These are phyloP conservation scores for Phytophthora europaea DNA, from an alignment of 352 stramenopile genomes.

Conservation along the genomic window DNA sequence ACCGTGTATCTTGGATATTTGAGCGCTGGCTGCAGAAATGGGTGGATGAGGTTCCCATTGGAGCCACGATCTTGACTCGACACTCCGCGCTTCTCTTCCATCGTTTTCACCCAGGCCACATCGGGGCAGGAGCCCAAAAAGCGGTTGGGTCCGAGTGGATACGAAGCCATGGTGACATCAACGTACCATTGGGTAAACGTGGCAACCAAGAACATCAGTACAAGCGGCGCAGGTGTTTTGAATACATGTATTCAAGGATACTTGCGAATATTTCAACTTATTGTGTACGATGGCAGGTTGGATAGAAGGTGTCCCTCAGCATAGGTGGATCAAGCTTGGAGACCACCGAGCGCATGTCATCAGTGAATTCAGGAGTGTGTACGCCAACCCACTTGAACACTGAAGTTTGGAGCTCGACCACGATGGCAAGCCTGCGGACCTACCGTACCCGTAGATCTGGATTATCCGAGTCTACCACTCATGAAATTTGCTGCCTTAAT, in stretches of 20 bases:
- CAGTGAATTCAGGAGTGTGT: neutral
- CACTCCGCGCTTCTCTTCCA: conserved; percentile 27
- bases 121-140: conserved; percentile 58
- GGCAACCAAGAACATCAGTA: no score
- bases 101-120: conserved; percentile 40
- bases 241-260: no score
- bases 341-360: neutral
- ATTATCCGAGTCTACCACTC: conserved; percentile 44
- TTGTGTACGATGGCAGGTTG: neutral
- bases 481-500: conserved; percentile 42
- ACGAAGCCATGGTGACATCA: neutral
- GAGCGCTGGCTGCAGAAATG: conserved; percentile 49
- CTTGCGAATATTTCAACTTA: no score
- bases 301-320: neutral
- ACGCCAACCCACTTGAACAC: neutral
- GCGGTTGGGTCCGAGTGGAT: conserved; percentile 36
- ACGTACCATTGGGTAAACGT: no score
- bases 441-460: conserved; percentile 34
- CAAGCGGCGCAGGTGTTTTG: no score
- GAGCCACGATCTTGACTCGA: conserved; percentile 27
- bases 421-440: neutral
- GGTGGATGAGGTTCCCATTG: conserved; percentile 34
- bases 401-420: neutral
- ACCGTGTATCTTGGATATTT: conserved; percentile 30
- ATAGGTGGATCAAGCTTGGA: neutral